Evolutionary conservation across 1,139 yeast genomes (phyloP).

Genomic region (Yamadazyma kanchanaburiensis): DNA sequence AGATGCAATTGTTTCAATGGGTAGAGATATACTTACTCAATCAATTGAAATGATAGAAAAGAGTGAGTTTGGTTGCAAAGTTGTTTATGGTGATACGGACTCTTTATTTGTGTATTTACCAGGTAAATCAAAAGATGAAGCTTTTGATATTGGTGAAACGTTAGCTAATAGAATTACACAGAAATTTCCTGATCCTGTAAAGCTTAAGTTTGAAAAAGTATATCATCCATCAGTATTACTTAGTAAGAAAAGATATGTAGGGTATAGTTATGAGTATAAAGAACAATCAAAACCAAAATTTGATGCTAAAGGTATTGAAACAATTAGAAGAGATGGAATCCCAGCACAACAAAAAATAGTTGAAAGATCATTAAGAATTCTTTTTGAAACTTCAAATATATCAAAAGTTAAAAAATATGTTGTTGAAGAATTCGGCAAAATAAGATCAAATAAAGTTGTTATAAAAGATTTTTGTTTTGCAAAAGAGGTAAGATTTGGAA

Average conservation of each 20-base stretch:
- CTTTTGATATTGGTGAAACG: constrained; percentile 68
- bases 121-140: constrained; percentile 72
- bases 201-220: constrained; percentile 86
- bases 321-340: constrained; percentile 89
- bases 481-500: constrained; percentile 81
- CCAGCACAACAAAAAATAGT: constrained; percentile 87
- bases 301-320: constrained; percentile 96
- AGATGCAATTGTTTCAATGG: constrained; percentile 90
- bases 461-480: constrained; percentile 89
- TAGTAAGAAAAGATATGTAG: constrained; percentile 89
- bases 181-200: constrained; percentile 77
- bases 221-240: constrained; percentile 81
- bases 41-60: constrained; percentile 69
- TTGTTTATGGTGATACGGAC: constrained; percentile 96
- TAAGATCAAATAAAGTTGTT: constrained; percentile 57
- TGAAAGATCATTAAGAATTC: constrained; percentile 60
- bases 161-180: constrained; percentile 64
- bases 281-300: constrained; percentile 60
- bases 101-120: constrained; percentile 88
- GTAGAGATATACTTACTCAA: constrained; percentile 73
- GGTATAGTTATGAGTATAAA: constrained; percentile 63
- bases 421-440: constrained; percentile 60
- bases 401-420: constrained; percentile 67
- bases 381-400: constrained; percentile 73
- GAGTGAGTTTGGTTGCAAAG: constrained; percentile 79